Conservation (phyloP, 805 yeast genomes). For the Teunomyces lycoperdinae region DNA sequence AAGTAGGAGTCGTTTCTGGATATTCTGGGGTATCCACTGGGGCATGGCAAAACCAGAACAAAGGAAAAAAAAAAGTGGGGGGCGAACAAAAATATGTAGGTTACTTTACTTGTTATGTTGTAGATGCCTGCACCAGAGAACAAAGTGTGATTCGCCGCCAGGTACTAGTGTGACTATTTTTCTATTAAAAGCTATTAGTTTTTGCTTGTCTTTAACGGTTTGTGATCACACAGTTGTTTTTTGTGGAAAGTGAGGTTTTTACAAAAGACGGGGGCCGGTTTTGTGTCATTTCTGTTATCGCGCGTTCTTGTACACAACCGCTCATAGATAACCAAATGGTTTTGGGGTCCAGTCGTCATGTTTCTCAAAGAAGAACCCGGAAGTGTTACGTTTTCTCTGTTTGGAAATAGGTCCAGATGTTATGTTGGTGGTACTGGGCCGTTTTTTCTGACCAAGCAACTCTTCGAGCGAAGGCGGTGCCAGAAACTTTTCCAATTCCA, state of each 20-base stretch:
- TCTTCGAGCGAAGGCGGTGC: slow-evolving; percentile 22
- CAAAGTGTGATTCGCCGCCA: not conserved
- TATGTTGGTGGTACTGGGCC: slow-evolving; percentile 16
- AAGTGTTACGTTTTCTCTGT: slow-evolving; percentile 2
- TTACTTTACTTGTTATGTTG: too few relatives aligned
- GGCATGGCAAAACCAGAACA: slow-evolving; percentile 20
- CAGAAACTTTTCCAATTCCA: slow-evolving; percentile 5
- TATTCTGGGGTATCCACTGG: slow-evolving; percentile 78
- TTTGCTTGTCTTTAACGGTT: not conserved
- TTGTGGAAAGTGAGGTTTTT: not conserved
- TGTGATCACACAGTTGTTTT: not conserved
- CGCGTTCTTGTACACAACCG: not conserved
- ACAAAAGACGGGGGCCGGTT: not conserved
- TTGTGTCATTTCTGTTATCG: not conserved
- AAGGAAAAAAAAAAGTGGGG: not conserved
- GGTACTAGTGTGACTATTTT: too few relatives aligned
- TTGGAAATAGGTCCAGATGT: not conserved
- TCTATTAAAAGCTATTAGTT: not conserved
- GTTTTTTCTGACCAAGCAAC: slow-evolving; percentile 19
- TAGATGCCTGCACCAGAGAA: not conserved
- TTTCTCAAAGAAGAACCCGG: slow-evolving; percentile 26
- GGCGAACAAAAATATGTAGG: too few relatives aligned
- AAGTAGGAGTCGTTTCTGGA: slow-evolving; percentile 76
- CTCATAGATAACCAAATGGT: slow-evolving; percentile 46
- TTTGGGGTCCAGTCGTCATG: slow-evolving; percentile 47